Conservation (phyloP, 2,329 filamentous ascomycete genomes). For the Microcyclosporella mali region DNA sequence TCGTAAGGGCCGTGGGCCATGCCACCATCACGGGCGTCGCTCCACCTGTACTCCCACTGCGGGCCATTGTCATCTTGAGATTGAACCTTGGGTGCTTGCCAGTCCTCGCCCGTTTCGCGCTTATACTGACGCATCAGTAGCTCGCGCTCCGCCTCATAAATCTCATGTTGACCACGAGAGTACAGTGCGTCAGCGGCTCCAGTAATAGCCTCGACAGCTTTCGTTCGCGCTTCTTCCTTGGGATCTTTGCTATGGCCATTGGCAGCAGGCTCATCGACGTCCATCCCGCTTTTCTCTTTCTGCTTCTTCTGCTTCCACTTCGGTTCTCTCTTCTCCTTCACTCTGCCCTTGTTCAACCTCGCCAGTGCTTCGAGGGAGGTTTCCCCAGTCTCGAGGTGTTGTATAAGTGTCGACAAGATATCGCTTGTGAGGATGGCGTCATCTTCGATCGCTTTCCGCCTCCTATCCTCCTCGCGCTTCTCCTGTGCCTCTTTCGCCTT, state of each 20-base stretch:
- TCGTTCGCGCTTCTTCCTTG: constrained; percentile 62
- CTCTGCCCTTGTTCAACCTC: constrained; percentile 54
- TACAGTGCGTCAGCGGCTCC: constrained; percentile 84
- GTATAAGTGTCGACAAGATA: constrained; percentile 66
- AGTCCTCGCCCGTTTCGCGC: constrained; percentile 80
- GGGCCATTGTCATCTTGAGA: constrained; percentile 1
- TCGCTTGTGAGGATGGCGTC: constrained; percentile 70
- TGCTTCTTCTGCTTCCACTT: constrained; percentile 58
- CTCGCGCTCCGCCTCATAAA: constrained; percentile 87
- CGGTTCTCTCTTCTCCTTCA: constrained; percentile 49
- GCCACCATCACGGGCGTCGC: constrained; percentile 74
- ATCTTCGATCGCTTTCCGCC: constrained; percentile 64
- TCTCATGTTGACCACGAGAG: constrained; percentile 74
- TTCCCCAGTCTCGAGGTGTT: constrained; percentile 69
- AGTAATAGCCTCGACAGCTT: constrained; percentile 74
- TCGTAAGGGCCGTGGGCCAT: constrained; percentile 84
- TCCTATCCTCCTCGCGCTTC: constrained; percentile 70
- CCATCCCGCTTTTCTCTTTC: constrained; percentile 55
- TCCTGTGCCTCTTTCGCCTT: constrained; percentile 81
- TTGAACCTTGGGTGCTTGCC: constrained; percentile 49
- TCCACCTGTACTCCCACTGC: constrained; percentile 86
- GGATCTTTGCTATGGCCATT: constrained; percentile 54
- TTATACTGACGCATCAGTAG: constrained; percentile 74
- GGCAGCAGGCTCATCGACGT: constrained; percentile 51
- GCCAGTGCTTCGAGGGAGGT: constrained; percentile 83